These are phyloP conservation scores for Zymoseptoria tritici DNA, from an alignment of 2,329 filamentous ascomycete genomes.

Conservation along the genomic window DNA sequence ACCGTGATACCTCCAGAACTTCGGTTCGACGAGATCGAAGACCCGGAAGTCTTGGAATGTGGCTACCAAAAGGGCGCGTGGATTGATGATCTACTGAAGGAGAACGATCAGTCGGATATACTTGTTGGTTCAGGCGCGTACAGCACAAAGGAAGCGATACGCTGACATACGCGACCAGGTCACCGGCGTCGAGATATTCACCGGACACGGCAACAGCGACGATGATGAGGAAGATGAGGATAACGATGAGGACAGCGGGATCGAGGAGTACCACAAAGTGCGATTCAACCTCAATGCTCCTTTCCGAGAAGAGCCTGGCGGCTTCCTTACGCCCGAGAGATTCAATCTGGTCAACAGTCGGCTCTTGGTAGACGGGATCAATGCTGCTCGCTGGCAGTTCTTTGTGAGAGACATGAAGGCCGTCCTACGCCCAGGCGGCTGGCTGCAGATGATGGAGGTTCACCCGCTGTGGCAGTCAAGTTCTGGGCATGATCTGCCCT, in stretches of 20 bases:
- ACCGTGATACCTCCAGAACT: slow-evolving; percentile 18
- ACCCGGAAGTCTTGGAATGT: slow-evolving; percentile 26
- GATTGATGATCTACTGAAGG: slow-evolving; percentile 32
- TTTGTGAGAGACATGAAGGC: slow-evolving; percentile 71
- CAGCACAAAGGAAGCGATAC: neutral
- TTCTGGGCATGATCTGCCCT: slow-evolving; percentile 10
- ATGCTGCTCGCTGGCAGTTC: slow-evolving; percentile 61
- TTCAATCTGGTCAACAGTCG: slow-evolving; percentile 83
- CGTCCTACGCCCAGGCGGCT: slow-evolving; percentile 67
- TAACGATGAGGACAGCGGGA: slow-evolving; percentile 13
- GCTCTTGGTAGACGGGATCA: slow-evolving; percentile 63
- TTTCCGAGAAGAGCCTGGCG: slow-evolving; percentile 19
- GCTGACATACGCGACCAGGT: slow-evolving; percentile 13
- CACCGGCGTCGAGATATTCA: slow-evolving; percentile 29
- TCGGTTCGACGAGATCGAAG: slow-evolving; percentile 17
- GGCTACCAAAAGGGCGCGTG: slow-evolving; percentile 29
- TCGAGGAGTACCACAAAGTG: slow-evolving; percentile 22
- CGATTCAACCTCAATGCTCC: slow-evolving; percentile 31
- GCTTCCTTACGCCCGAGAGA: slow-evolving; percentile 35
- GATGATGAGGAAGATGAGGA: slow-evolving; percentile 21
- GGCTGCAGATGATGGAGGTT: slow-evolving; percentile 83
- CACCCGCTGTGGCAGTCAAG: slow-evolving; percentile 76
- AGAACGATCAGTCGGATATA: slow-evolving; percentile 7
- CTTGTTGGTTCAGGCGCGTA: neutral
- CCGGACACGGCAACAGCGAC: slow-evolving; percentile 16